Evolutionary conservation across 805 yeast species (phyloP), one percentile per base, ranked within the genome.

Genomic region (Monosporozyma solicola): DNA sequence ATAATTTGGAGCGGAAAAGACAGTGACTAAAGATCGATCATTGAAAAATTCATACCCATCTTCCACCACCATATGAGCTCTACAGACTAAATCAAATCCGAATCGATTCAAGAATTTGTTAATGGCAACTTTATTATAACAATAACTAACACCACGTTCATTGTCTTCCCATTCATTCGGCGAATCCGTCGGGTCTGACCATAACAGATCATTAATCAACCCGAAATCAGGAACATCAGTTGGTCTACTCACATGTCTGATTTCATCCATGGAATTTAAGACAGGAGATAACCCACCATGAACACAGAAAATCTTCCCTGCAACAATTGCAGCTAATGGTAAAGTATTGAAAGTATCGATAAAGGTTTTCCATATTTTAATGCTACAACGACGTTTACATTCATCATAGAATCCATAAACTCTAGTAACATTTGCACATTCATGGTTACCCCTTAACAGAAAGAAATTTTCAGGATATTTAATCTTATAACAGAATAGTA

Each of bases 321-420:
- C 97, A 37, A 94, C 96, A 35, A 89, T 83, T 2, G 97, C 97
- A 1, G 98, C 96, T 53, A 94, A 84, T 9, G 99, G 99, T 57
- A 94, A 74, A 0, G 97, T 87, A 67, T 94, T 94, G 74, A 94
- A 94, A 1, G 96, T 90, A 72, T 94, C 99, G 60, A 94, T 82
- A 64, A 94, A 94, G 31, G 81, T 72, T 67, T 91, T 90, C 99
- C 99, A 94, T 1, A 91, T 86, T 67, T 92, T 94, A 62, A 91
- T 80, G 64, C 85, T 87, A 62, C 96, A 82, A 56, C 99, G 78
- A 63, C 99, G 80, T 68, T 94, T 94, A 74, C 99, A 94, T 72
- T 94, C 99, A 71, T 94, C 99, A 67, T 90, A 94, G 65, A 94
- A 94, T 2, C 99, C 99, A 70, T 94, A 94, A 33, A 94, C 96